Base-by-base conservation (phyloP, 2,329 filamentous ascomycete species). In the Penicillium rolfsii region DNA sequence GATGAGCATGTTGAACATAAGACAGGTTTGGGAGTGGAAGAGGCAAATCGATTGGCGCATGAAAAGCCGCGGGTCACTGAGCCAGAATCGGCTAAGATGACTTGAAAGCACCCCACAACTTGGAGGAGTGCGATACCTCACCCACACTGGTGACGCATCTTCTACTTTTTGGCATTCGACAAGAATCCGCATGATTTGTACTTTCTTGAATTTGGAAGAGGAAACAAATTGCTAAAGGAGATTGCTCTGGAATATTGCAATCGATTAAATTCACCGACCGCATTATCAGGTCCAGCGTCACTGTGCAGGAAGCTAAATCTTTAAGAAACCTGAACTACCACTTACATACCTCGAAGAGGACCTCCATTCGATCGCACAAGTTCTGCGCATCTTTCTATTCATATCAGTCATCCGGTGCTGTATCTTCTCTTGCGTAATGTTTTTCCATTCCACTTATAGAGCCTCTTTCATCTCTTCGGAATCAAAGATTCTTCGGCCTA, bases 11-110 rank as follows among this genome's bases (percentile, higher is more conserved):
- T 41, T 41, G 40, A 40, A 40, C 55, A 57, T 11, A 57, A 57
- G 55, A 57, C 55, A 19, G 55, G 55, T 26, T 33, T 57, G 22
- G 55, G 24, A 16, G 33, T 49, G 16, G 22, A 49, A 49, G 55
- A 57, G 55, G 43, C 43, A 43, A 57, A 43, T 57, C 55, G 55
- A 49, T 33, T 57, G 55, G 45, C 7, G 36, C 35, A 54, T 41
- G 36, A 54, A 43, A 41, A 54, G 40, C 40, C 40, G 40, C 40
- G 40, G 40, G 40, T 41, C 40, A 41, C 40, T 11, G n/a, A 41
- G 40, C 40, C 40, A 41, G 40, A 41, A 41, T 41, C 40, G 40
- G 40, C 40, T 41, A 16, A 41, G 40, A 41, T 41, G 40, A 41
- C 40, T 41, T 41, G 40, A 41, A 41, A 41, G 11, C 40, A 41